Base-by-base conservation (phyloP, 75 land plant species). In the Azolla pinnata region DNA sequence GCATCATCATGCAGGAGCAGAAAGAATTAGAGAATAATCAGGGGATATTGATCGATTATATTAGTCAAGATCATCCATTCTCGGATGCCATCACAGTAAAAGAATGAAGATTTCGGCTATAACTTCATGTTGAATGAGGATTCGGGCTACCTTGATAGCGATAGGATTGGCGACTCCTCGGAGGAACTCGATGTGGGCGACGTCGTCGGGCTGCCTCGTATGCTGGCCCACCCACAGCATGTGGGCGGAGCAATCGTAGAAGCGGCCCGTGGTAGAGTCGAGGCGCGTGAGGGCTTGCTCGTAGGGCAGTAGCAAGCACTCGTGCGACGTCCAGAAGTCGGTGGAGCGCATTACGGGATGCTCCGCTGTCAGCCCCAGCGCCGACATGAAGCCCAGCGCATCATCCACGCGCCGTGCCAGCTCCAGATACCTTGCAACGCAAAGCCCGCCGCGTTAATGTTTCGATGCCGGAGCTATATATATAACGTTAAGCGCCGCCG, bases 171-270 rank as follows among this genome's bases (percentile, higher is more conserved):
- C 75, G 30, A 82, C 69, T 14, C 85, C 83, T 27, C 83, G 60
- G 4, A 81, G 56, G 58, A 81, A 81, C 67, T 81, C 84, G 4
- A 81, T 59, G 33, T 81, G 84, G 10, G 83, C 84, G 12, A 83
- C 86, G 31, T 79, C 82, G 29, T 81, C 82, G 26, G 79, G 84
- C 40, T 81, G 84, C 31, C 84, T 61, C 33, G 83, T 81, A 18
- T 83, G 72, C 67, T 77, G 84, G 4, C 87, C 85, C 26, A 83
- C 64, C 87, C 85, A 81, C 44, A 83, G 60, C 63, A 83, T 70
- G 65, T 84, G 87, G 16, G 87, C 85, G 40, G 87, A 84, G 59
- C 87, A 84, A 40, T 74, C 87, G 65, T 84, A 84, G 67, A 70
- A 82, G 1, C 66, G 78, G n/a, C 87, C 87, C 30, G 81, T 57